A percentile compares a stretch with the other conserved stretches of the same genome.
Evolutionary conservation across 2,329 filamentous ascomycete species (phyloP).

Genomic region (Sporothrix pallida): DNA sequence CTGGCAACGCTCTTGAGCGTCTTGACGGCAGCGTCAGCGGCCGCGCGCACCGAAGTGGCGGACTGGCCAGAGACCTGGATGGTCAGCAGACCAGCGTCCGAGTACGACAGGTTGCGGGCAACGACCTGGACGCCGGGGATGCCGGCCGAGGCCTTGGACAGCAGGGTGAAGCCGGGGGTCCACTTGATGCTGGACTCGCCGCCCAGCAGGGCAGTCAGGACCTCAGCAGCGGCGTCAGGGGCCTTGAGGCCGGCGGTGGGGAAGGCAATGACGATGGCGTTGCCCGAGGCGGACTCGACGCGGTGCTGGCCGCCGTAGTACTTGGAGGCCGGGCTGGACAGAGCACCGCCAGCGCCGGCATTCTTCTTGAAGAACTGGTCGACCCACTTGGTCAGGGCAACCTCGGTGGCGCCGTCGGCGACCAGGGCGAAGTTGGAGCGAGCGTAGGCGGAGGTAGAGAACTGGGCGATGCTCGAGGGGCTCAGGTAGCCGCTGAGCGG

Average conservation of each 20-base stretch:
- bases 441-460: conserved; percentile 78
- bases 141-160: conserved; percentile 76
- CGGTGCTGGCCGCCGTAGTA: conserved; percentile 97
- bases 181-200: conserved; percentile 94
- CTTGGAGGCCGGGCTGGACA: conserved; percentile 71
- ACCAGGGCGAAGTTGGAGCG: conserved; percentile 92
- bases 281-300: conserved; percentile 75
- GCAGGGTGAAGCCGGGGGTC: conserved; percentile 88
- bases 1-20: conserved; percentile 80
- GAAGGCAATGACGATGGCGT: conserved; percentile 89
- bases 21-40: conserved; percentile 78
- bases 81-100: conserved; percentile 88
- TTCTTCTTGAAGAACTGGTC: conserved; percentile 86
- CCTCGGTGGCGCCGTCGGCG: conserved; percentile 81
- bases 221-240: conserved; percentile 88
- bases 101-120: conserved; percentile 84
- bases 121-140: conserved; percentile 70
- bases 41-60: conserved; percentile 73
- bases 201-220: conserved; percentile 87
- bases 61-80: conserved; percentile 76
- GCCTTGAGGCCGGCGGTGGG: conserved; percentile 80
- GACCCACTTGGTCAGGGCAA: conserved; percentile 85
- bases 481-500: conserved; percentile 81
- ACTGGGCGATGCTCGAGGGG: conserved; percentile 75
- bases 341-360: conserved; percentile 55